These are phyloP conservation scores for Pisolithus marmoratus DNA, from an alignment of 768 basidiomycete species.

Conservation along the genomic window DNA sequence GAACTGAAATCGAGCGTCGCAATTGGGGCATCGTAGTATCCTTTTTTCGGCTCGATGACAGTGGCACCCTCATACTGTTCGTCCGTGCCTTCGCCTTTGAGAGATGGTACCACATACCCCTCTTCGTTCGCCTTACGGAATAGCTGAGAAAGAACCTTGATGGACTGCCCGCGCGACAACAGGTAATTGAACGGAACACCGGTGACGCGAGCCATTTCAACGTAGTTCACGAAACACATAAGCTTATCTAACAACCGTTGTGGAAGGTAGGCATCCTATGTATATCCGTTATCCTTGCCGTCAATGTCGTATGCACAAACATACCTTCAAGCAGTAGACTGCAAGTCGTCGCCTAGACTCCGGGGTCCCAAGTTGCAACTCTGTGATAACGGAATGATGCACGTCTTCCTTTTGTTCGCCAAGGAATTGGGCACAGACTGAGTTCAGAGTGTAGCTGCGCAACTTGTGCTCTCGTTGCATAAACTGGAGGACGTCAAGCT, in stretches of 20 bases:
- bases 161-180: conserved; percentile 91
- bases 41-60: conserved; percentile 94
- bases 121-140: conserved; percentile 90
- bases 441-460: conserved; percentile 94
- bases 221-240: conserved; percentile 99
- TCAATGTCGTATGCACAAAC: neutral
- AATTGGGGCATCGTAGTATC: conserved; percentile 95
- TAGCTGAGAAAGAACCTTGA: conserved; percentile 96
- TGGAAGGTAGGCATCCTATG: conserved; percentile 94
- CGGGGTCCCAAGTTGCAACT: conserved; percentile 92
- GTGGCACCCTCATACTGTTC: conserved; percentile 99
- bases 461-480: conserved; percentile 99
- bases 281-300: neutral
- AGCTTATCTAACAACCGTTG: conserved; percentile 95
- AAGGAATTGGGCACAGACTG: conserved; percentile 95
- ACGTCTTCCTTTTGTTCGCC: conserved; percentile 99
- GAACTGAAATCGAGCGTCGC: conserved; percentile 99
- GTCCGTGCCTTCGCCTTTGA: conserved; percentile 85
- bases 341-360: conserved; percentile 91
- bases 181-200: conserved; percentile 99
- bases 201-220: conserved; percentile 98
- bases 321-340: conserved; percentile 95
- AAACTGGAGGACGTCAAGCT: conserved; percentile 92
- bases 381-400: conserved; percentile 96
- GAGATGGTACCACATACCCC: conserved; percentile 81